Percentiles rank a stretch among this genome's conserved stretches.
Conservation (phyloP, 305 asterid species). For the Fraxinus angustifolia region DNA sequence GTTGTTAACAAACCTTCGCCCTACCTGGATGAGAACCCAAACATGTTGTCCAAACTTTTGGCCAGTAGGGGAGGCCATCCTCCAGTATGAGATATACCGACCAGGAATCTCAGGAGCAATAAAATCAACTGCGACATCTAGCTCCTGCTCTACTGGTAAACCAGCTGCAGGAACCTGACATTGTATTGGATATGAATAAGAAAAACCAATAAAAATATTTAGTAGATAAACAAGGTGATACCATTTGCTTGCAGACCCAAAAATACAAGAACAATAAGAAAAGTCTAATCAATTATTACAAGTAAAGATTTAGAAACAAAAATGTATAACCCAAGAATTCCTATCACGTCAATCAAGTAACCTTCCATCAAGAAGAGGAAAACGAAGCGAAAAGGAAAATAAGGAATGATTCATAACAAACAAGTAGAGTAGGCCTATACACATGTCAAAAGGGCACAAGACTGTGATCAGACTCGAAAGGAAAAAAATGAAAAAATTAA, state of each 20-base stretch:
- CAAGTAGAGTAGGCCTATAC: not conserved
- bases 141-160: conserved; percentile 51
- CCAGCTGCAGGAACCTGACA: conserved; percentile 59
- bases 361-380: not conserved
- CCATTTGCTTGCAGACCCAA: not conserved
- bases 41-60: conserved; percentile 92
- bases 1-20: not conserved
- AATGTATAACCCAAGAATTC: not conserved
- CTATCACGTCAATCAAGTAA: not conserved
- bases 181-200: not conserved
- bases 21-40: conserved; percentile 92
- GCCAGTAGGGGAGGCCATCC: conserved; percentile 80
- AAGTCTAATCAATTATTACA: not conserved
- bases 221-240: not conserved
- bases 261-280: not conserved
- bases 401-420: not conserved
- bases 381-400: not conserved
- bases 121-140: conserved; percentile 78
- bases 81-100: conserved; percentile 79
- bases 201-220: not conserved
- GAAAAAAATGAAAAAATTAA: not conserved
- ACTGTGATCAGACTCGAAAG: not conserved
- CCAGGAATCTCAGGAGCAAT: conserved; percentile 76
- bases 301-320: not conserved
- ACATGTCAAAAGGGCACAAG: not conserved